Evolutionary conservation across 805 yeast genomes (phyloP).

Genomic region (Candida chauliodis): DNA sequence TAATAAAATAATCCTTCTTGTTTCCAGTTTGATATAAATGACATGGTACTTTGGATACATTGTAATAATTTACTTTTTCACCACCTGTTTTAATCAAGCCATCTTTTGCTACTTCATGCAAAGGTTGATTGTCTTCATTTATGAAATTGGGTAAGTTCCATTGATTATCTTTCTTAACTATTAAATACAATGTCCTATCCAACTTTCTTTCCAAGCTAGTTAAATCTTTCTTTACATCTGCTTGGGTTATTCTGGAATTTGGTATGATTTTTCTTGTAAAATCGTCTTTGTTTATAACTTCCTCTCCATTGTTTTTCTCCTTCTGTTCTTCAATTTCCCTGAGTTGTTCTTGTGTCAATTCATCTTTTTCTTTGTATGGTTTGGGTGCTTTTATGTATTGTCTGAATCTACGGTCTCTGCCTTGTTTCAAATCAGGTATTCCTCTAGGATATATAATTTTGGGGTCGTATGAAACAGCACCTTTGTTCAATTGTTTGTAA

Average conservation of each 20-base stretch:
- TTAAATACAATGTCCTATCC: slow-evolving; percentile 73
- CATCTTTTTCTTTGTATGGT: slow-evolving; percentile 40
- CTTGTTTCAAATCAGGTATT: slow-evolving; percentile 78
- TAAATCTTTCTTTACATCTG: slow-evolving; percentile 62
- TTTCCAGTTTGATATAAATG: slow-evolving; percentile 47
- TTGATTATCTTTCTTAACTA: slow-evolving; percentile 47
- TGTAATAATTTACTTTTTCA: slow-evolving; percentile 73
- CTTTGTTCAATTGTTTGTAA: slow-evolving; percentile 69
- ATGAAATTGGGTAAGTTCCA: slow-evolving; percentile 85
- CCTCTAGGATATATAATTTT: slow-evolving; percentile 81
- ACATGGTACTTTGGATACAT: slow-evolving; percentile 87
- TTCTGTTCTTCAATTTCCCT: slow-evolving; percentile 29
- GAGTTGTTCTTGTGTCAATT: slow-evolving; percentile 15
- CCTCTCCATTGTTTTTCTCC: slow-evolving; percentile 4
- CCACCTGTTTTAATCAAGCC: slow-evolving; percentile 77
- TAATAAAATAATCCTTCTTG: slow-evolving; percentile 64
- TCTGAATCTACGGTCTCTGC: slow-evolving; percentile 82
- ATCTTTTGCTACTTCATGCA: slow-evolving; percentile 70
- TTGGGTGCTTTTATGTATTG: slow-evolving; percentile 78
- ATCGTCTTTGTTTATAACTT: slow-evolving; percentile 34
- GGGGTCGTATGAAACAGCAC: slow-evolving; percentile 69
- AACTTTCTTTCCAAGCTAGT: slow-evolving; percentile 75
- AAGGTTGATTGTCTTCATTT: slow-evolving; percentile 27
- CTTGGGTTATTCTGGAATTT: slow-evolving; percentile 70
- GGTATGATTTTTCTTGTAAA: slow-evolving; percentile 66